phyloP scores from a whole-genome alignment of 2,329 filamentous ascomycete genomes.

The Stylonectria norvegica region DNA sequence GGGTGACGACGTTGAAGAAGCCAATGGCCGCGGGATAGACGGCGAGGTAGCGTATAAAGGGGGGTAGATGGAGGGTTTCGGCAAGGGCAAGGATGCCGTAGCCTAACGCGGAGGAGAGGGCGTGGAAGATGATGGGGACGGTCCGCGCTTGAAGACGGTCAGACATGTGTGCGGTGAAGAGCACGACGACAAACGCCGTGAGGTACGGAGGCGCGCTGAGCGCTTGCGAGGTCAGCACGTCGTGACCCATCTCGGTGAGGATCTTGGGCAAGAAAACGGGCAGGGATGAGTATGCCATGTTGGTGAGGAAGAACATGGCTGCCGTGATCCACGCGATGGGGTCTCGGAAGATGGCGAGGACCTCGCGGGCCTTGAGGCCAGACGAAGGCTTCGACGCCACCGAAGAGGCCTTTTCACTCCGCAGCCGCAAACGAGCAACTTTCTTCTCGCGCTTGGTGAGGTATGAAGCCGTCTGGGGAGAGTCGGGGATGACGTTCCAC shows the following conservation, averaged over 20 bases:
- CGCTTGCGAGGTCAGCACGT: conserved; percentile 65
- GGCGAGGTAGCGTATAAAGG: conserved; percentile 63
- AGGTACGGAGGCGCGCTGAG: conserved; percentile 81
- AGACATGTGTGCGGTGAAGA: conserved; percentile 68
- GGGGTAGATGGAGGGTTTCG: conserved; percentile 41
- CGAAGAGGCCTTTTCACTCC: conserved; percentile 41
- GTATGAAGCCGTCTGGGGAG: conserved; percentile 62
- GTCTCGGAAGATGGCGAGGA: conserved; percentile 44
- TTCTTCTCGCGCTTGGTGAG: conserved; percentile 62
- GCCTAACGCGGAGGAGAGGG: conserved; percentile 61
- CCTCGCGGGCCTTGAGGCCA: conserved; percentile 53
- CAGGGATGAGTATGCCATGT: conserved; percentile 83
- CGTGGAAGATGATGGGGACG: conserved; percentile 64
- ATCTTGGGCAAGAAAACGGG: conserved; percentile 86
- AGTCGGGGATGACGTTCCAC: conserved; percentile 74
- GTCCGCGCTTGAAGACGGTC: conserved; percentile 63
- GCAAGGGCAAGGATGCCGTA: conserved; percentile 60
- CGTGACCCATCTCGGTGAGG: conserved; percentile 71
- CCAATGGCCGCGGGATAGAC: conserved; percentile 76
- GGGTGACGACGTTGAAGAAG: conserved; percentile 79
- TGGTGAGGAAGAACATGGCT: conserved; percentile 81
- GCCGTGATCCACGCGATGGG: conserved; percentile 63
- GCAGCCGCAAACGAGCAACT: conserved; percentile 67
- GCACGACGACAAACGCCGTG: conserved; percentile 66
- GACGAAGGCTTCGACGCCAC: conserved; percentile 17